Evolutionary conservation across 2,329 filamentous ascomycete genomes (phyloP).

Genomic region (Aspergillus ochraceus): DNA sequence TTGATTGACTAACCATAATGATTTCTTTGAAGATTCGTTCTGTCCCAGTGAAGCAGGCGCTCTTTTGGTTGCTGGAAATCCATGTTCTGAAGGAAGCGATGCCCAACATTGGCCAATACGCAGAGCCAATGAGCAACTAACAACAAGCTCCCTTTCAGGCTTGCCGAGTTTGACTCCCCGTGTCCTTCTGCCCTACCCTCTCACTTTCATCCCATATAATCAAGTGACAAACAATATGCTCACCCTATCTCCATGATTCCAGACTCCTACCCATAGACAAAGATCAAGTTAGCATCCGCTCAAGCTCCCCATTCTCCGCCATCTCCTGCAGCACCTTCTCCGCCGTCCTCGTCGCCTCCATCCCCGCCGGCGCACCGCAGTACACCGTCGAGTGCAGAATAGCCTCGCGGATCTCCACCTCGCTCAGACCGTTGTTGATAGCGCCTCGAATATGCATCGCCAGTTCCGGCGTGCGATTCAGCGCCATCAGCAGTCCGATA

Average conservation of each 20-base stretch:
- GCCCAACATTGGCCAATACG: not conserved
- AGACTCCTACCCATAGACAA: not conserved
- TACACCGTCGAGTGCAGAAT: constrained; percentile 52
- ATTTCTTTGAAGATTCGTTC: not conserved
- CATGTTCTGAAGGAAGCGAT: not conserved
- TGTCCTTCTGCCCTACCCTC: not conserved
- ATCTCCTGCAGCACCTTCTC: constrained; percentile 55
- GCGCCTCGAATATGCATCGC: constrained; percentile 64
- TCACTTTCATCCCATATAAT: not conserved
- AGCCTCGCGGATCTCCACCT: constrained; percentile 64
- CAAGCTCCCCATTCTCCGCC: constrained; percentile 45
- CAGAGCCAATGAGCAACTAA: not conserved
- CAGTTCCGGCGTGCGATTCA: constrained; percentile 61
- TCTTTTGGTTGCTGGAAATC: not conserved
- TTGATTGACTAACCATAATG: not conserved
- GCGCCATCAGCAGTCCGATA: constrained; percentile 64
- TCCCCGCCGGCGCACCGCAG: constrained; percentile 55
- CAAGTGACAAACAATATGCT: not conserved
- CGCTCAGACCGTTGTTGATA: constrained; percentile 61
- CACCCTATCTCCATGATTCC: not conserved
- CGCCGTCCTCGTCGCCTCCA: constrained; percentile 56
- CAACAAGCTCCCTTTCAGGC: not conserved
- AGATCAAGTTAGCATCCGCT: constrained; percentile 3
- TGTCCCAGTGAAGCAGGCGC: not conserved
- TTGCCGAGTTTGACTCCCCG: not conserved